A percentile compares a stretch with the other conserved stretches of the same genome.
These are phyloP conservation scores for Aureobasidium sp. DNA, from an alignment of 2,329 filamentous ascomycete species.

Conservation along the genomic window DNA sequence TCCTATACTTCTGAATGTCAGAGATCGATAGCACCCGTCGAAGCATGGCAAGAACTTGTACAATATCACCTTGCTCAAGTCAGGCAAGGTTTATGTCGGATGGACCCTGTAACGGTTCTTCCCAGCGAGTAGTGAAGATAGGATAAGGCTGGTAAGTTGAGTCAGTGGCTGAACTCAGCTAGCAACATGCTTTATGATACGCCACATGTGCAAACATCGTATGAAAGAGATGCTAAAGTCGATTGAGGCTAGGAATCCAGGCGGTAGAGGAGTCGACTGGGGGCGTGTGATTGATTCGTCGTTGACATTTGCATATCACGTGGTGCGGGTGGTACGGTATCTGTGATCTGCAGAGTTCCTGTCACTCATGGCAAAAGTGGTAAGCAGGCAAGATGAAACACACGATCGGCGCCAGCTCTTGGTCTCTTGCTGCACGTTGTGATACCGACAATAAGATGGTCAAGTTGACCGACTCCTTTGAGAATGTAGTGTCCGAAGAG, in stretches of 20 bases:
- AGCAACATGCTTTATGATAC: background rate
- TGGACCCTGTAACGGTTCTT: constrained; percentile 9
- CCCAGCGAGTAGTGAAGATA: background rate
- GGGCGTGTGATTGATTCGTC: background rate
- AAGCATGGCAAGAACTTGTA: background rate
- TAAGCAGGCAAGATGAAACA: constrained; percentile 7
- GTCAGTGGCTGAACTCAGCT: constrained; percentile 6
- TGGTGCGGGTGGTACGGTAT: background rate
- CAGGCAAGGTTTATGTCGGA: background rate
- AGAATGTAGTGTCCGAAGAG: background rate
- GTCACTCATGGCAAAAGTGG: background rate
- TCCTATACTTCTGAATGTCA: background rate
- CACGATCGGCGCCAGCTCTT: background rate
- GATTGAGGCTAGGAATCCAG: background rate
- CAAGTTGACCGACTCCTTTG: background rate
- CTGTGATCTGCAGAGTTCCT: background rate
- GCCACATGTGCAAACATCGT: background rate
- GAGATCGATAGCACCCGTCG: background rate
- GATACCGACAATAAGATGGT: background rate
- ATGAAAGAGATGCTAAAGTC: background rate
- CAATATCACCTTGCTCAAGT: background rate
- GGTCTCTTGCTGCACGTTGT: background rate
- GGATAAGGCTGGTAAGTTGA: background rate
- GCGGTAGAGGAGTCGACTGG: background rate
- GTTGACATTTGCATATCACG: background rate